These are phyloP conservation scores for Musa itinerans DNA, from an alignment of 176 grass and related monocot genomes.

Conservation along the genomic window DNA sequence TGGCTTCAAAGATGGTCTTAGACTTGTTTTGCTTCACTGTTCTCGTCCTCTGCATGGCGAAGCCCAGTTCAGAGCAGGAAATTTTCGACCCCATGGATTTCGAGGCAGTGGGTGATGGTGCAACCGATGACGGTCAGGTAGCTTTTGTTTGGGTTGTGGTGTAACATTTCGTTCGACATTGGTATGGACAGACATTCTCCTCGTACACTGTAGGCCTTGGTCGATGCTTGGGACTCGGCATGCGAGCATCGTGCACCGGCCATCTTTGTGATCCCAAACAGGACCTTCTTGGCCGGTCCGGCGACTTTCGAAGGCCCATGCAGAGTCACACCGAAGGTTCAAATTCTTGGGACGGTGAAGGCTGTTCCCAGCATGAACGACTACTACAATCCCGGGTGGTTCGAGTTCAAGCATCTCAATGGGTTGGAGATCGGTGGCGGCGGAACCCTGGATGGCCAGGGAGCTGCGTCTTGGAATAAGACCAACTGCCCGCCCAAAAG, in stretches of 20 bases:
- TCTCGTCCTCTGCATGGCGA: background rate
- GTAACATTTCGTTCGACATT: background rate
- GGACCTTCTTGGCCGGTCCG: constrained; percentile 17
- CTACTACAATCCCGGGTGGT: constrained; percentile 21
- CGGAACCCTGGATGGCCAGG: constrained; percentile 29
- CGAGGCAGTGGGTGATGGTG: constrained; percentile 1
- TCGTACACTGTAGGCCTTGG: constrained; percentile 7
- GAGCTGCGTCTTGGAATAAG: constrained; percentile 2
- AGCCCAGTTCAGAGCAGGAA: too few species aligned
- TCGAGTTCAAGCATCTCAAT: constrained; percentile 30
- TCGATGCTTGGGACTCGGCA: constrained; percentile 15
- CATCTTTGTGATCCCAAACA: background rate
- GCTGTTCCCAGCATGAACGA: constrained; percentile 8
- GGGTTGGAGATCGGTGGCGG: constrained; percentile 25
- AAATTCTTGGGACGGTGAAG: constrained; percentile 28
- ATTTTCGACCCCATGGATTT: constrained; percentile 28
- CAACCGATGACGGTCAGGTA: constrained; percentile 20
- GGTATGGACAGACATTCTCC: background rate
- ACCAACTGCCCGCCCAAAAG: background rate
- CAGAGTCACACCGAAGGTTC: constrained; percentile 11
- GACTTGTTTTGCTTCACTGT: background rate
- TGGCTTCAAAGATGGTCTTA: background rate
- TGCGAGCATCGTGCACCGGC: background rate
- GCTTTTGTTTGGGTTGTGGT: background rate
- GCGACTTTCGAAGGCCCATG: constrained; percentile 23